These are phyloP conservation scores for Rubus parviflorus DNA, from an alignment of 306 rosid genomes.

Conservation along the genomic window DNA sequence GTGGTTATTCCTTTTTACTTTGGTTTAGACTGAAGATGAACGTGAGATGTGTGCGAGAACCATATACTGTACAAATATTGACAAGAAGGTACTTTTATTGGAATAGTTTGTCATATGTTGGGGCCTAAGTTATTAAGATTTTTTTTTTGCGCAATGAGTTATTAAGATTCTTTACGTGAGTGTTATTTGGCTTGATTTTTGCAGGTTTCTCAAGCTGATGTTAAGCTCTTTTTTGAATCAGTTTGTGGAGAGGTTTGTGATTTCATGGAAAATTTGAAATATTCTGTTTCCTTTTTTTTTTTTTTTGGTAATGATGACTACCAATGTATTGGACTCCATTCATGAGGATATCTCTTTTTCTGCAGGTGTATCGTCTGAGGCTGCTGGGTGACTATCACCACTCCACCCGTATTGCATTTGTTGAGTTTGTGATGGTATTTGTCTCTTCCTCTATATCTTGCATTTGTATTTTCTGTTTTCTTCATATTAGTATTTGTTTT, in stretches of 20 bases:
- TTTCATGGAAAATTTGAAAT: slow-evolving; percentile 13
- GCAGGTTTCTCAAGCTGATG: slow-evolving; percentile 48
- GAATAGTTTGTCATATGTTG: neutral
- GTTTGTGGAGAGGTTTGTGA: slow-evolving; percentile 50
- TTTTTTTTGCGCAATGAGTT: neutral
- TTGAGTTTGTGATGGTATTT: slow-evolving; percentile 82
- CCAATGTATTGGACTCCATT: slow-evolving; percentile 5
- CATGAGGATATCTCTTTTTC: neutral
- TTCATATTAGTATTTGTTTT: neutral
- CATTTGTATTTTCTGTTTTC: slow-evolving; percentile 3
- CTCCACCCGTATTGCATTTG: slow-evolving; percentile 97
- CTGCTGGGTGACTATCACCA: slow-evolving; percentile 98
- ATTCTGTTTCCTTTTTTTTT: neutral
- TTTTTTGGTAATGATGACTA: neutral
- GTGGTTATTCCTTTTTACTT: neutral
- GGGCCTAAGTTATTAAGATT: neutral
- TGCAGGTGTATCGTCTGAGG: slow-evolving; percentile 93
- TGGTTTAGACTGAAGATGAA: slow-evolving; percentile 37
- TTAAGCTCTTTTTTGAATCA: slow-evolving; percentile 44
- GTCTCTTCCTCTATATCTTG: slow-evolving; percentile 21
- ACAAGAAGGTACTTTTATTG: slow-evolving; percentile 41
- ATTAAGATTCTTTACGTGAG: neutral
- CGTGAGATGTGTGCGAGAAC: slow-evolving; percentile 53
- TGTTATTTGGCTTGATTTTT: neutral
- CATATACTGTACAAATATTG: slow-evolving; percentile 47